A percentile compares a stretch with the other conserved stretches of the same genome.
Conservation (phyloP, 345 rosid genomes). For the Gossypium ekmanianum region DNA sequence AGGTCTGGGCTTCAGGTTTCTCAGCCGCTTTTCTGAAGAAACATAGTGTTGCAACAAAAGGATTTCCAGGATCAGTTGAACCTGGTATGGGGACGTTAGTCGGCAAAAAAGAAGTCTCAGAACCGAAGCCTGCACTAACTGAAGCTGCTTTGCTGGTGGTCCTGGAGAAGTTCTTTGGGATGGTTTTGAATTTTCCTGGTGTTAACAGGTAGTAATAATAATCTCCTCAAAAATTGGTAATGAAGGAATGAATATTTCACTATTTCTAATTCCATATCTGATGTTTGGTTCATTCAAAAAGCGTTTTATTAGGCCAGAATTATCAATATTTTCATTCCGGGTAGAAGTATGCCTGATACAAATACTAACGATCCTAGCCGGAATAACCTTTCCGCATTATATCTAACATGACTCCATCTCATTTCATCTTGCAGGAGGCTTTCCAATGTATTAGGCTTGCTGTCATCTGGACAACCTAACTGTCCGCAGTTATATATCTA, state of each 20-base stretch:
- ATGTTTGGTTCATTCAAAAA: not conserved
- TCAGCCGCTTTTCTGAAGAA: constrained; percentile 94
- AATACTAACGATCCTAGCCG: not conserved
- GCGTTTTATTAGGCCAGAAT: not conserved
- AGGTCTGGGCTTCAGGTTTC: constrained; percentile 99
- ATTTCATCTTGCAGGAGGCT: constrained; percentile 63
- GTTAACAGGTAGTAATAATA: constrained; percentile 68
- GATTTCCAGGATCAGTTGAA: constrained; percentile 27
- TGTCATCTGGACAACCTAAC: constrained; percentile 73
- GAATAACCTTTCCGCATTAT: not conserved
- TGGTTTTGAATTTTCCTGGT: constrained; percentile 74
- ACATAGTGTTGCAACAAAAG: constrained; percentile 78
- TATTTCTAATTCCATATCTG: not conserved
- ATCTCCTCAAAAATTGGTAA: not conserved
- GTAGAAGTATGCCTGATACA: not conserved
- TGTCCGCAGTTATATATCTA: constrained; percentile 96
- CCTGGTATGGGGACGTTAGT: constrained; percentile 25
- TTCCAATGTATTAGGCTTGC: constrained; percentile 49
- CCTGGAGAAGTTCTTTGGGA: constrained; percentile 73
- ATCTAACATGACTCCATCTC: not conserved
- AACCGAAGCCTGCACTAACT: constrained; percentile 63
- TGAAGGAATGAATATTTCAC: not conserved
- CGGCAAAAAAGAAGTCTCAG: constrained; percentile 28
- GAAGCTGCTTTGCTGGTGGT: constrained; percentile 80
- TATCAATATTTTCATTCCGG: not conserved